Percentiles rank a stretch among this genome's conserved stretches.
These are phyloP conservation scores for Stromatinia cepivora DNA, from an alignment of 2,329 filamentous ascomycete genomes.

Conservation along the genomic window DNA sequence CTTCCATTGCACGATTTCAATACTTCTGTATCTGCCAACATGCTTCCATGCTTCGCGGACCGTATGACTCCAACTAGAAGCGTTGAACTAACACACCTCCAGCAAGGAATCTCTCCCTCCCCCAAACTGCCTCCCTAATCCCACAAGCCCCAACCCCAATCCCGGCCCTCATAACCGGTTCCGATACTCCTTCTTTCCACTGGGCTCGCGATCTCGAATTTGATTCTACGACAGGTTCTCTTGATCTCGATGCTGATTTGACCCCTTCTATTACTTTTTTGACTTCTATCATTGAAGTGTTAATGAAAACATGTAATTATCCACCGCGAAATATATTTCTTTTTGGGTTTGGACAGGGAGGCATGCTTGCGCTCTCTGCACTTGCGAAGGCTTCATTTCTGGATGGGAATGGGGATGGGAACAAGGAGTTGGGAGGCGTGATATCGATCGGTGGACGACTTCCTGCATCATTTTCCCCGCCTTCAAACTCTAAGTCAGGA, in stretches of 20 bases:
- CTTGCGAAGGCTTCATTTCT: constrained; percentile 30
- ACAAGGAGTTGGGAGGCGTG: constrained; percentile 55
- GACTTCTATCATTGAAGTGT: constrained; percentile 45
- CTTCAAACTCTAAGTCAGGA: not conserved
- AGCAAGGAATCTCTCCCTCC: constrained; percentile 57
- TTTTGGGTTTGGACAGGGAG: constrained; percentile 58
- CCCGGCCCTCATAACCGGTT: constrained; percentile 50
- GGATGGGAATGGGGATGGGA: not conserved
- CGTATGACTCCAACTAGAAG: not conserved
- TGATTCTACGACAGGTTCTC: constrained; percentile 50
- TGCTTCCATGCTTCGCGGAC: not conserved
- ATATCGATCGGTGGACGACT: constrained; percentile 64
- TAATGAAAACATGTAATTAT: constrained; percentile 53
- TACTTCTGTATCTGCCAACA: not conserved
- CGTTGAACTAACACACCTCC: not conserved
- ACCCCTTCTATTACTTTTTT: constrained; percentile 46
- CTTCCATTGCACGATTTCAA: too few relatives aligned
- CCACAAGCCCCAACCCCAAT: constrained; percentile 61
- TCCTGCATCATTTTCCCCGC: constrained; percentile 40
- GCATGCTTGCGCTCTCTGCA: constrained; percentile 52
- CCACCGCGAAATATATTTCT: constrained; percentile 51
- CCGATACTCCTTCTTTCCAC: constrained; percentile 48
- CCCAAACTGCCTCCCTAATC: constrained; percentile 63
- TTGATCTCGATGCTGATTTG: constrained; percentile 58
- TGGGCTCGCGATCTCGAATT: constrained; percentile 62